Percentiles rank a stretch among this genome's conserved stretches.
Conservation (phyloP, 1,284 basidiomycete genomes). For the Megacollybia platyphylla region DNA sequence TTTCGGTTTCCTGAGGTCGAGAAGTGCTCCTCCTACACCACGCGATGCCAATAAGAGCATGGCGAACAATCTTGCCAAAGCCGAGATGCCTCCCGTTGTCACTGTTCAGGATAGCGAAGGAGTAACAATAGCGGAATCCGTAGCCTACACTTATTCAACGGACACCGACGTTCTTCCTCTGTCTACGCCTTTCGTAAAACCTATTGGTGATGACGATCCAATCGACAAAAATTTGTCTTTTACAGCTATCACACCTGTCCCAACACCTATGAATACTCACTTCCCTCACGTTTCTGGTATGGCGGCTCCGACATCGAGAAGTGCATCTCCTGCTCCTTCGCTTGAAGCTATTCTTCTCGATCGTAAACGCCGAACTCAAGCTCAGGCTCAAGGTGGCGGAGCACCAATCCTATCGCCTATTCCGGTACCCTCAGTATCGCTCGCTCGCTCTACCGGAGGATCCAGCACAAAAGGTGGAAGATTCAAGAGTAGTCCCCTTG, state of each 20-base stretch:
- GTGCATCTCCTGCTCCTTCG: background rate
- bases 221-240: background rate
- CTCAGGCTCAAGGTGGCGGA: background rate
- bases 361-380: constrained; percentile 6
- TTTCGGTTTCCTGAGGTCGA: constrained; percentile 40
- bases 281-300: background rate
- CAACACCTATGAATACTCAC: background rate
- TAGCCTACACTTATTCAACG: background rate
- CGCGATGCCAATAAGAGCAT: constrained; percentile 11
- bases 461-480: background rate
- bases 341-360: constrained; percentile 9
- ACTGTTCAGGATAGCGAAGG: background rate
- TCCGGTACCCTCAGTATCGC: background rate
- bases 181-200: background rate
- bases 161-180: background rate
- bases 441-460: background rate
- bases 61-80: background rate
- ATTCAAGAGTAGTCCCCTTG: constrained; percentile 5
- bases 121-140: background rate
- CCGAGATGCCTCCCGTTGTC: background rate
- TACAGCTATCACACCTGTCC: background rate
- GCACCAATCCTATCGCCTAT: background rate
- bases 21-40: constrained; percentile 43
- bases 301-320: background rate
- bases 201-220: background rate